Evolutionary conservation across 371 early-diverging fungal genomes (phyloP), one percentile per base, ranked within the genome.

Genomic region (Mucor saturninus): DNA sequence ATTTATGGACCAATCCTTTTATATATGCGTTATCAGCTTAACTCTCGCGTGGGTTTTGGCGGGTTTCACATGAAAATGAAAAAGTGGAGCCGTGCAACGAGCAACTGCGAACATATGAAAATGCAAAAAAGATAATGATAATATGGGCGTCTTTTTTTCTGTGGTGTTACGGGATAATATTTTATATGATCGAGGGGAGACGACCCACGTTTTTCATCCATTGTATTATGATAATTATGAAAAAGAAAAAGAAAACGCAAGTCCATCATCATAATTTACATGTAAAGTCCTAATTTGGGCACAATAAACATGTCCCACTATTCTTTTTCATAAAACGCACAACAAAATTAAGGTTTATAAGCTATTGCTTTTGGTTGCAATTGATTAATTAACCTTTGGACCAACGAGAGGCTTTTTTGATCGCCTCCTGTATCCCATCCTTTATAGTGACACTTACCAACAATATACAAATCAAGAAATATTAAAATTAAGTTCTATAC

Each of bases 41-140:
- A 43, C 15, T 9, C 65, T 66, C 66, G 66, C 66, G 66, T 66
- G 61, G 66, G 35, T 56, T 67, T 57, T 67, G 62, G 62, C 67
- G 62, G 67, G 58, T 61, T 57, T 67, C 67, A 67, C 58, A 67
- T 67, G 67, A 32, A 53, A 64, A 54, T 39, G 11, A 49, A 40
- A 39, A 59, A 26, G 40, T 21, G 21, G 21, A 21, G 43, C 40
- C n/a, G 40, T 55, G 26, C 42, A 29, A 39, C 40, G 29, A 42
- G 10, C 30, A 50, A 50, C 30, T 50, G 30, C 11, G 13, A 30
- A 50, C 50, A 50, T 50, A 50, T 50, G 50, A 50, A 50, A 50
- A 50, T 29, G 4, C 49, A 48, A 48, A 48, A 48, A 21, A 21
- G 21, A 21, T 21, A 21, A 21, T 21, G 21, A 21, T 21, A 21